Conservation (phyloP, 2,329 filamentous ascomycete species). For the Tolypocladium tropicale region DNA sequence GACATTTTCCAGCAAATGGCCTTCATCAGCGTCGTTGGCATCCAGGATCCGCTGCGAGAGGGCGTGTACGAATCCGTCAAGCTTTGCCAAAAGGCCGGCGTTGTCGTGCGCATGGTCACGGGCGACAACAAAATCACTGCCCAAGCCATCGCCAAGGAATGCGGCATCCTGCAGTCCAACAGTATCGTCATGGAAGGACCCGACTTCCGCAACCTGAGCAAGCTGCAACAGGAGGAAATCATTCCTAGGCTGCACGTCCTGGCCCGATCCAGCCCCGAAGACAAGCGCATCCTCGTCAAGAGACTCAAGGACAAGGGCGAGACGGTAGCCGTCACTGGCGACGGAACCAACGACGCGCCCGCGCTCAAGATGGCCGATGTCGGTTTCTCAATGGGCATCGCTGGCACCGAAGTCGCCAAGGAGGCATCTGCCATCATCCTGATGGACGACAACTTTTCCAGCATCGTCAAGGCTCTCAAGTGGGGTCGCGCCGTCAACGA, state of each 20-base stretch:
- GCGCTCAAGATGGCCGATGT: slow-evolving; percentile 74
- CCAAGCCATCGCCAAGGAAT: slow-evolving; percentile 68
- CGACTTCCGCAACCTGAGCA: slow-evolving; percentile 62
- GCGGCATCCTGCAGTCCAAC: slow-evolving; percentile 59
- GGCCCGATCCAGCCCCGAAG: slow-evolving; percentile 65
- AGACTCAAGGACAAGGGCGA: slow-evolving; percentile 63
- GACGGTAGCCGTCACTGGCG: slow-evolving; percentile 73
- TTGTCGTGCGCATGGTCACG: slow-evolving; percentile 77
- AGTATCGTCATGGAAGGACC: slow-evolving; percentile 71
- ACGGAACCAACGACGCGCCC: slow-evolving; percentile 76
- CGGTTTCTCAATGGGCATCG: slow-evolving; percentile 78
- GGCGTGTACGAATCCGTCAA: slow-evolving; percentile 66
- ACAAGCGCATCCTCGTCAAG: slow-evolving; percentile 64
- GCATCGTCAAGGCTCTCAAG: slow-evolving; percentile 74
- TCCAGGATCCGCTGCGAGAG: slow-evolving; percentile 68
- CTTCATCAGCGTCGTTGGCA: slow-evolving; percentile 63
- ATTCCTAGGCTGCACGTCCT: slow-evolving; percentile 62
- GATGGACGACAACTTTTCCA: slow-evolving; percentile 81
- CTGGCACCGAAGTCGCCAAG: slow-evolving; percentile 75
- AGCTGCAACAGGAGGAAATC: slow-evolving; percentile 53
- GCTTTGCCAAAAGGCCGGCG: slow-evolving; percentile 65
- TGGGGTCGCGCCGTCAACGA: slow-evolving; percentile 74
- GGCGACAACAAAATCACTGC: slow-evolving; percentile 75
- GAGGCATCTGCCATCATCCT: slow-evolving; percentile 78
- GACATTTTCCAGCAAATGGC: slow-evolving; percentile 58